These are phyloP conservation scores for Cynanchum wilfordii DNA, from an alignment of 257 asterid species.

Conservation along the genomic window DNA sequence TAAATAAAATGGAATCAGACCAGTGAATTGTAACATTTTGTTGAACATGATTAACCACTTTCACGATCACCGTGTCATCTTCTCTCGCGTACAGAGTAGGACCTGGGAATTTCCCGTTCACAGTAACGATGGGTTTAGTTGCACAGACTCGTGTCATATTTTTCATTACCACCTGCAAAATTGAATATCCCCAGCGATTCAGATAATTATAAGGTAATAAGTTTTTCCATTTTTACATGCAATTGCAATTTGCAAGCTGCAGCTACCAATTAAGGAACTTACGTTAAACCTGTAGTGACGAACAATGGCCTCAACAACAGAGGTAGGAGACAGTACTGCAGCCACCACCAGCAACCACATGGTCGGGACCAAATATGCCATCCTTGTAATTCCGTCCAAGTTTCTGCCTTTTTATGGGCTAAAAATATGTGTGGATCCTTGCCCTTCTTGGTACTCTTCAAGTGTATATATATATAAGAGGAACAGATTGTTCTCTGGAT, in stretches of 20 bases:
- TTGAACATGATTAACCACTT: slow-evolving; percentile 49
- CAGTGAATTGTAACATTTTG: slow-evolving; percentile 75
- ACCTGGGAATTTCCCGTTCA: slow-evolving; percentile 74
- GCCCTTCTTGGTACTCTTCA: background rate
- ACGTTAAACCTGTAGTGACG: slow-evolving; percentile 65
- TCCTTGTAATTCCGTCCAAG: background rate
- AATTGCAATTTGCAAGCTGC: background rate
- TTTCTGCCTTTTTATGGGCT: background rate
- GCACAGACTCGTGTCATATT: slow-evolving; percentile 46
- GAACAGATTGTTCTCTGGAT: slow-evolving; percentile 18
- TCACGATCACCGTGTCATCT: slow-evolving; percentile 57
- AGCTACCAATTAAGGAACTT: slow-evolving; percentile 16
- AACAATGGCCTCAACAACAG: slow-evolving; percentile 35
- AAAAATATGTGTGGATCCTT: background rate
- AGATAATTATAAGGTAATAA: no score
- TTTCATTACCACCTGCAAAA: slow-evolving; percentile 47
- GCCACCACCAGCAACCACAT: slow-evolving; percentile 28
- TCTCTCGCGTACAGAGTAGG: slow-evolving; percentile 69
- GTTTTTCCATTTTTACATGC: background rate
- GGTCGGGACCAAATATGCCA: slow-evolving; percentile 27
- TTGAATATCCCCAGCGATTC: background rate
- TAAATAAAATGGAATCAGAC: slow-evolving; percentile 16
- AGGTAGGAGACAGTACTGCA: slow-evolving; percentile 9
- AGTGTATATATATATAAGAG: slow-evolving; percentile 9
- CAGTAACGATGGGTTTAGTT: slow-evolving; percentile 48